Percentiles rank a stretch among this genome's conserved stretches.
phyloP scores from a whole-genome alignment of 768 basidiomycete genomes.

The Boletus subcaerulescens region DNA sequence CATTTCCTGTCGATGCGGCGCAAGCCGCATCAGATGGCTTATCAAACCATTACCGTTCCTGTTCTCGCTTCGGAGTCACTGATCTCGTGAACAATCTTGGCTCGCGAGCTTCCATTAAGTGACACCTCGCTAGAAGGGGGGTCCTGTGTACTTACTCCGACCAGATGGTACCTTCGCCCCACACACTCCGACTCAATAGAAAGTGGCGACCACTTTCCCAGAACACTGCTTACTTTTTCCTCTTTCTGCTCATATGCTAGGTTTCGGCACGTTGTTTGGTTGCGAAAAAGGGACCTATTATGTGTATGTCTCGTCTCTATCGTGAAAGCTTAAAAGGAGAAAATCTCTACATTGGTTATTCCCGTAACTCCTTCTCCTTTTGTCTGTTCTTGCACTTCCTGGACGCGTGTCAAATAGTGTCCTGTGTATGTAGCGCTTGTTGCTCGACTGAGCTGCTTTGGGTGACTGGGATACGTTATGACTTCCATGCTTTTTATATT shows the following conservation, averaged over 20 bases:
- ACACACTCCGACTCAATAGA: constrained; percentile 8
- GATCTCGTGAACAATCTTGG: constrained; percentile 1
- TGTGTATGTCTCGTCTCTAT: neutral
- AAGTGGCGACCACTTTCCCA: neutral
- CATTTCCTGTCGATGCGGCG: neutral
- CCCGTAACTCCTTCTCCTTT: neutral
- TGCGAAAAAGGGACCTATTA: constrained; percentile 5
- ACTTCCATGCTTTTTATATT: no score
- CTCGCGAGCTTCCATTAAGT: neutral
- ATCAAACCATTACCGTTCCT: constrained; percentile 8
- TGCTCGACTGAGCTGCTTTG: neutral
- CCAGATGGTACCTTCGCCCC: neutral
- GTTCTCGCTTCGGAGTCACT: neutral
- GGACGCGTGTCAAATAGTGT: neutral
- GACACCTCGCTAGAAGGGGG: neutral
- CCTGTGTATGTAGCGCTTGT: no score
- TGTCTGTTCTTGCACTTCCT: no score
- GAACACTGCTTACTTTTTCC: neutral
- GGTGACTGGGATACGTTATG: no score
- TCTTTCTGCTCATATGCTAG: neutral
- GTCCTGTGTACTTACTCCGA: neutral
- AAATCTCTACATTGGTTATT: neutral
- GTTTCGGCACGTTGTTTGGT: constrained; percentile 1
- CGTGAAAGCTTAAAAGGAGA: neutral
- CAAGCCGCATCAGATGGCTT: constrained; percentile 3